Percentiles rank a stretch among this genome's conserved stretches.
Evolutionary conservation across 75 land plant genomes (phyloP).

Genomic region (Pinus albicaulis): DNA sequence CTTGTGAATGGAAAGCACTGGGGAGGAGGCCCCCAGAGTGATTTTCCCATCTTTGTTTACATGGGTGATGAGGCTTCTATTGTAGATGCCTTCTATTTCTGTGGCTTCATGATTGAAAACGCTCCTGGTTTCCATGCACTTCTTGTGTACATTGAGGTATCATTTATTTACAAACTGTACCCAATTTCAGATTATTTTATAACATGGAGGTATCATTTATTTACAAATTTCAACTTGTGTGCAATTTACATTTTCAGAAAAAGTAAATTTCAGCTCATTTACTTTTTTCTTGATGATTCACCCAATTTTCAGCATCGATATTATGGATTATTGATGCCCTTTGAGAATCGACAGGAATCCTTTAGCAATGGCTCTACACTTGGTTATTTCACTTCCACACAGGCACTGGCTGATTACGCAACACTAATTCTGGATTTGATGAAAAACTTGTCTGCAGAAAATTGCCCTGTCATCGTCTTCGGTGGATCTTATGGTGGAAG

Average conservation of each 20-base stretch:
- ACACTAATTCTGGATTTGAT: slow-evolving; percentile 26
- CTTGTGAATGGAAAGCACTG: slow-evolving; percentile 36
- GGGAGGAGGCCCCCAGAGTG: slow-evolving; percentile 42
- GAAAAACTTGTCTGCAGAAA: slow-evolving; percentile 33
- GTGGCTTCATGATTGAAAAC: slow-evolving; percentile 40
- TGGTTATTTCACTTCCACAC: slow-evolving; percentile 17
- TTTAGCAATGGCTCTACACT: slow-evolving; percentile 21
- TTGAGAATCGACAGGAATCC: slow-evolving; percentile 11
- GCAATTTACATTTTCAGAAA: too few relatives aligned
- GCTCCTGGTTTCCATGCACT: slow-evolving; percentile 50
- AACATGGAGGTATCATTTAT: too few relatives aligned
- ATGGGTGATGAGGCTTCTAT: slow-evolving; percentile 42
- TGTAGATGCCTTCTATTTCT: slow-evolving; percentile 15
- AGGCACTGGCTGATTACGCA: slow-evolving; percentile 44
- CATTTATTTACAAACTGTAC: too few relatives aligned
- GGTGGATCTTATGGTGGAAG: slow-evolving; percentile 55
- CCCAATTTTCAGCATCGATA: slow-evolving; percentile 58
- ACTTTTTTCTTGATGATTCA: too few relatives aligned
- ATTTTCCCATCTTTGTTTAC: slow-evolving; percentile 55
- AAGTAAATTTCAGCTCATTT: too few relatives aligned
- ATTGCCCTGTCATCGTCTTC: slow-evolving; percentile 36
- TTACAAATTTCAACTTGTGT: too few relatives aligned
- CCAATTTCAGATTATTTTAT: too few relatives aligned
- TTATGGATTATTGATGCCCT: slow-evolving; percentile 41
- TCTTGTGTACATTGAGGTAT: slow-evolving; percentile 25